Conservation (phyloP, 78 protist genomes). For the Reticulomyxa filosa region DNA sequence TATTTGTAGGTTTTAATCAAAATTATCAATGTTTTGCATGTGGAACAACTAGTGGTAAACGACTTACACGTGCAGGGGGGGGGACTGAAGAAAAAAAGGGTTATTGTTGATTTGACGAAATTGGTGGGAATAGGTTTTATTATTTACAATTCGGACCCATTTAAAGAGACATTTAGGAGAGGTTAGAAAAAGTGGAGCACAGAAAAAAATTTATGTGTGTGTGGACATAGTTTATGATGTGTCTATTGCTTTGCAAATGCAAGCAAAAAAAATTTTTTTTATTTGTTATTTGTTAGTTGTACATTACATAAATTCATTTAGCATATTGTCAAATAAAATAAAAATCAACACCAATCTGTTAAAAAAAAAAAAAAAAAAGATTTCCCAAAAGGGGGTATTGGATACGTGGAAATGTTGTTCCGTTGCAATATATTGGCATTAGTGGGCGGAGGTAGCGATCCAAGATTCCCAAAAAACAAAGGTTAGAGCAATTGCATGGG, state of each 20-base stretch:
- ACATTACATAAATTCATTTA: too few relatives aligned
- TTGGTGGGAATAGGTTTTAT: conserved; percentile 57
- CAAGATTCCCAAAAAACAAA: conserved; percentile 59
- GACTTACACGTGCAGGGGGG: not conserved
- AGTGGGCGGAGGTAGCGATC: conserved; percentile 84
- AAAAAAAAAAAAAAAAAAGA: conserved; percentile 8
- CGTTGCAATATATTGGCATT: conserved; percentile 82
- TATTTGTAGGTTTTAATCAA: conserved; percentile 32
- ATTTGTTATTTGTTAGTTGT: too few relatives aligned
- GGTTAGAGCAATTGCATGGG: not conserved
- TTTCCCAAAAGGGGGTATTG: conserved; percentile 65
- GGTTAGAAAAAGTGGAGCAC: conserved; percentile 24
- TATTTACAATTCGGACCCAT: conserved; percentile 70
- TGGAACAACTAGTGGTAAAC: conserved; percentile 58
- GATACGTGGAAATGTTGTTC: conserved; percentile 82
- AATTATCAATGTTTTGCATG: conserved; percentile 63
- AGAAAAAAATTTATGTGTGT: not conserved
- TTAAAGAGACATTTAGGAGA: conserved; percentile 54
- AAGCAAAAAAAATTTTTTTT: not conserved
- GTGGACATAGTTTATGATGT: not conserved
- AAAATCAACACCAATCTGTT: not conserved
- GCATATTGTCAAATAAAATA: not conserved
- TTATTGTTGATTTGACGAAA: not conserved
- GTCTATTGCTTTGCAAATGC: not conserved
- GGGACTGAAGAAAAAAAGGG: not conserved